Evolutionary conservation across 1,139 yeast genomes (phyloP), one percentile per base, ranked within the genome.

Genomic region (Meyerozyma guilliermondii): DNA sequence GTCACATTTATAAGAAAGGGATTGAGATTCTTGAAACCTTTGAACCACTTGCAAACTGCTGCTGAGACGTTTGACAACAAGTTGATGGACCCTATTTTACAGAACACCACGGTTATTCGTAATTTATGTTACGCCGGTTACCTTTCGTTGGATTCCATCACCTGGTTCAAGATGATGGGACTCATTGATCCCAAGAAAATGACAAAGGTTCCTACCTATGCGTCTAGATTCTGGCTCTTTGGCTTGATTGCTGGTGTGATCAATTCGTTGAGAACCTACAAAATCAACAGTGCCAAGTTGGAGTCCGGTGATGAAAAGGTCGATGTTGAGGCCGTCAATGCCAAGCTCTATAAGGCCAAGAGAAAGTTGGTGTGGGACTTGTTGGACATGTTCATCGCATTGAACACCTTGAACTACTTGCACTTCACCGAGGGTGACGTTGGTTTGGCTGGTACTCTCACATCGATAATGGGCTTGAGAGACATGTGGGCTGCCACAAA

Each of bases 381-480:
- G 13, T 75, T 86, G 51, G 98, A 91, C 64, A 62, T 79, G 52
- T 74, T 85, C 52, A 83, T 89, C 56, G 95, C 95, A 22, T 68
- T 83, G 59, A 81, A 85, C 61, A 77, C 83, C 40, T 75, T 87
- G 63, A 73, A 78, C 46, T 66, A 71, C 63, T 69, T 85, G 55
- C 72, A 74, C 56, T 71, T 77, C 54, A 81, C 83, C 59, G 97
- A 91, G 54, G 95, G 95, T 41, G 74, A 83, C 40, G 78, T 88
- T 43, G 97, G 96, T 40, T 68, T 83, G 50, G 91, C 94, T 39
- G 98, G 98, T 62, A 74, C 85, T 28, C 68, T 87, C 48, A 88
- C 97, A 27, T 84, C 96, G 35, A 48, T 83, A 44, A 70, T 89
- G 65, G 96, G 96, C 33, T 71, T 87, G 47, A 77, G 74, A 58